Conservation (phyloP, 805 yeast genomes). For the Candida maesae region DNA sequence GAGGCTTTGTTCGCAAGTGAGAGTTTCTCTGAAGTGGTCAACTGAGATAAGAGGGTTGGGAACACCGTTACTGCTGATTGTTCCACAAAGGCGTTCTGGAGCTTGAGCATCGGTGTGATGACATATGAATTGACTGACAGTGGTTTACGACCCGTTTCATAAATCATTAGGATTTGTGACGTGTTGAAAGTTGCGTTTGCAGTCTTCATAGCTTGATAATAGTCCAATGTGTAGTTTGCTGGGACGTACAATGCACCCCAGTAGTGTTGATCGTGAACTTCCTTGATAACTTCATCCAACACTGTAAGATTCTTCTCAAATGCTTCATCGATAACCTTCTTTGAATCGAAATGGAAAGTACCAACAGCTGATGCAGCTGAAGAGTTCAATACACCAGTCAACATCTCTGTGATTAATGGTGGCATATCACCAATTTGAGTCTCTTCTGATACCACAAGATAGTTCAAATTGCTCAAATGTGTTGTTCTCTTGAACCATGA, state of each 20-base stretch:
- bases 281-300: constrained; percentile 34
- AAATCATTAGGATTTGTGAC: constrained; percentile 34
- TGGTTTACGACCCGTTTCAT: constrained; percentile 60
- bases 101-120: constrained; percentile 33
- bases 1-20: constrained; percentile 27
- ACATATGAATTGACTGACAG: constrained; percentile 39
- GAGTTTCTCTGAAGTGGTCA: constrained; percentile 5
- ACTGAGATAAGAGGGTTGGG: constrained; percentile 13
- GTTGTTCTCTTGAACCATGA: constrained; percentile 21
- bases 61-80: constrained; percentile 21
- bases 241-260: constrained; percentile 57
- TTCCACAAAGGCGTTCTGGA: constrained; percentile 13
- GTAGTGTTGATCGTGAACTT: constrained; percentile 48
- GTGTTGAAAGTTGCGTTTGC: constrained; percentile 13
- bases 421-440: constrained; percentile 4
- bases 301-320: constrained; percentile 9
- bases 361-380: constrained; percentile 13
- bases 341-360: constrained; percentile 15
- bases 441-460: constrained; percentile 25
- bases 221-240: constrained; percentile 38
- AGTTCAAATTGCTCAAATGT: constrained; percentile 14
- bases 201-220: constrained; percentile 18
- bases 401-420: constrained; percentile 13
- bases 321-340: constrained; percentile 6
- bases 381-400: constrained; percentile 4